Base-by-base conservation (phyloP, 108 stramenopile genomes). In the Pelagomonas calceolata region DNA sequence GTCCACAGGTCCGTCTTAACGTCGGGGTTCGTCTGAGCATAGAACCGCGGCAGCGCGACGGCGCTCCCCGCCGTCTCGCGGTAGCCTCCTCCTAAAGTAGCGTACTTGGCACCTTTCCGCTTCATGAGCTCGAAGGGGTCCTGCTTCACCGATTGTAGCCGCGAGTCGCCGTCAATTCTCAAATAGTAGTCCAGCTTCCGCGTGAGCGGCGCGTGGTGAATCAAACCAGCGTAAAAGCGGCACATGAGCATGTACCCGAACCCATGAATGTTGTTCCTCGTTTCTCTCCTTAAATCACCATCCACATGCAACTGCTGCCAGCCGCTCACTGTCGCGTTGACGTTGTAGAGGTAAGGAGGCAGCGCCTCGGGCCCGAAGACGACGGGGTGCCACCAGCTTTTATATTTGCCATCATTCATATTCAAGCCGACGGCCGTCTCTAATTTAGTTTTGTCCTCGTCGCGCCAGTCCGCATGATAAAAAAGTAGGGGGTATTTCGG, bases 221-320 rank as follows among this genome's bases (percentile, higher is more conserved):
- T 60, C 7, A 60, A 26, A 26, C 51, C 51, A 3, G 51, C 51
- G 51, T 60, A 60, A 26, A 60, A 60, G 21, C 51, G 51, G 51
- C 51, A 60, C 51, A 60, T 60, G 51, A 60, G 51, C 51, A 60
- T 60, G 51, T 60, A 60, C 7, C 51, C 51, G 51, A 60, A 60
- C 21, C 51, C 51, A 26, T 60, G 51, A 26, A 60, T 60, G 51
- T 60, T 60, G 3, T 17, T 26, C 51, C 29, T 60, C 21, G 51
- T 60, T 1, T 17, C 51, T 26, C 10, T 17, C 21, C 10, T 60
- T 12, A 60, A 26, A 26, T 60, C 51, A 3, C 51, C 51, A 1
- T 60, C 7, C 21, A 60, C 51, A 26, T 60, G 51, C 21, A 26
- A 26, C 51, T 60, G 21, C 21, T 26, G 51, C 51, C 51, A 60